Percentiles rank a stretch among this genome's conserved stretches.
Evolutionary conservation across 305 asterid species (phyloP).

Genomic region (Rubia balearica): DNA sequence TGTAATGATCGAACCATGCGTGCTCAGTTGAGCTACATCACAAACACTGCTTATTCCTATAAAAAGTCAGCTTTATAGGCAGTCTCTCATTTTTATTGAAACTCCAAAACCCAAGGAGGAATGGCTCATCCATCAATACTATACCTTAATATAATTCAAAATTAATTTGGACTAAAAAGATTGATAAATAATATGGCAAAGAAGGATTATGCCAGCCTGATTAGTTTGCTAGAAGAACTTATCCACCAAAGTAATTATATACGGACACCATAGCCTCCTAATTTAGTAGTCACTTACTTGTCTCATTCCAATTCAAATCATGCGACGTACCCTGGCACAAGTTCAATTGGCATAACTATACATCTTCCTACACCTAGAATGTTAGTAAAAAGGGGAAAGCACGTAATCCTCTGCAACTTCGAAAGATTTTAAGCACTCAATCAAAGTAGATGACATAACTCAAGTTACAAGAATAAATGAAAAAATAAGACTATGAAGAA

Average conservation of each 20-base stretch:
- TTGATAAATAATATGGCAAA: no score
- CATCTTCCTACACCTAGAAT: neutral
- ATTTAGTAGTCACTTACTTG: neutral
- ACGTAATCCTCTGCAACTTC: neutral
- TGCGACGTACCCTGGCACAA: neutral
- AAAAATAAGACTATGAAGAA: neutral
- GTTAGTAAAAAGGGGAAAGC: neutral
- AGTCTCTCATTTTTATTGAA: no score
- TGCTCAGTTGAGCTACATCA: no score
- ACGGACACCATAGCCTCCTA: neutral
- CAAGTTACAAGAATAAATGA: neutral
- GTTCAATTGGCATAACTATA: neutral
- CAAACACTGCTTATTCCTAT: no score
- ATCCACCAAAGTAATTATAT: neutral
- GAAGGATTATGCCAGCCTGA: no score
- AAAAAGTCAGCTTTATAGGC: no score
- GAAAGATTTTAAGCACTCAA: neutral
- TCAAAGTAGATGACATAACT: neutral
- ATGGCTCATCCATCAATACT: no score
- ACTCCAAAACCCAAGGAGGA: no score
- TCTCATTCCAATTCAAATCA: neutral
- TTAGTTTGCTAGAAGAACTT: neutral
- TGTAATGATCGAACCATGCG: no score
- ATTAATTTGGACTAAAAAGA: no score
- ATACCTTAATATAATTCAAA: no score